Evolutionary conservation across 441 rosid species (phyloP), one percentile per base, ranked within the genome.

Genomic region (Gossypium davidsonii): DNA sequence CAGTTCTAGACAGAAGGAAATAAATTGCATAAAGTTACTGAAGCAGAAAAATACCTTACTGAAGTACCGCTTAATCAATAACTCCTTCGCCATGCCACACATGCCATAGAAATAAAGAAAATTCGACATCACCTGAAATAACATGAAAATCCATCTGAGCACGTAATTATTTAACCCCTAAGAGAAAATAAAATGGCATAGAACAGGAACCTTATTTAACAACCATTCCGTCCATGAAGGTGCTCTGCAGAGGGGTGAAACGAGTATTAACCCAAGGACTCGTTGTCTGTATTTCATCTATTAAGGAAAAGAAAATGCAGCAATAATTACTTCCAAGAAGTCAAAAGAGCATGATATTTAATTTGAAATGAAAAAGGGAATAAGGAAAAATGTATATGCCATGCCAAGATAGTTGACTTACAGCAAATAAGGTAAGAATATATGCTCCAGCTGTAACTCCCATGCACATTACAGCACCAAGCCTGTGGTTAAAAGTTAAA

Each of bases 141-240:
- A 67, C 26, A 63, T 6, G 34, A 73, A 52, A 44, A 55, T 28
- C 48, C 61, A 26, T 8, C 57, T 76, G 23, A 74, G 72, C 66
- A 79, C 48, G 62, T 31, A 25, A 76, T 57, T 48, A 5, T 31
- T 49, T 23, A 46, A 61, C 42, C 56, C n/a, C 42, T 49, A 72
- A 71, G 7, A 15, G 18, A 69, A 20, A 46, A 71, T 9, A 72
- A 73, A 28, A 67, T 31, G 69, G 75, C 67, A 37, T 48, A 73
- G 65, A 72, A 55, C 59, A 81, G 59, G 39, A 48, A 94, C 99
- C 98, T 94, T 94, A 75, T 92, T 91, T 73, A 81, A 89, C 74
- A 94, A 77, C 99, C 99, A 94, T 85, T 94, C 98, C 64, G 96
- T 84, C 97, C 97, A 95, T 56, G 97, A 95, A 69, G 99, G 98